Conservation (phyloP, 1,284 basidiomycete genomes). For the Apiotrichum siamense region DNA sequence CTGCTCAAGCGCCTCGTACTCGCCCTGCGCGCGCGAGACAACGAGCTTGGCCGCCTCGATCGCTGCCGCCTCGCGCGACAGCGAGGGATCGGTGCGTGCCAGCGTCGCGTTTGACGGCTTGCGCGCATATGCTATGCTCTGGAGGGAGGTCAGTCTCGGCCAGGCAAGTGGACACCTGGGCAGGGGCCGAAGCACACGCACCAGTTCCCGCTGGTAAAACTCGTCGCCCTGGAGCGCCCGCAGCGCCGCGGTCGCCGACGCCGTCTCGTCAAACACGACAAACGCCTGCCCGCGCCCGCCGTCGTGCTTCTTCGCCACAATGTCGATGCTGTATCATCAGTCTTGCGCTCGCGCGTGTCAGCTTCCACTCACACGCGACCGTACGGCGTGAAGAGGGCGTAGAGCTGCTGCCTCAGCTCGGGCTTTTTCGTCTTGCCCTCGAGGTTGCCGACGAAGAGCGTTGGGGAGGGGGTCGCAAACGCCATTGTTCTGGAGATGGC, state of each 20-base stretch:
- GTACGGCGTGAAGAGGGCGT: slow-evolving; percentile 85
- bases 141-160: slow-evolving; percentile 2
- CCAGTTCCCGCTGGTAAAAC: slow-evolving; percentile 59
- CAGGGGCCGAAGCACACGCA: slow-evolving; percentile 19
- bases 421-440: slow-evolving; percentile 92
- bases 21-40: slow-evolving; percentile 48
- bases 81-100: slow-evolving; percentile 51
- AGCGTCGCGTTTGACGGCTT: slow-evolving; percentile 74
- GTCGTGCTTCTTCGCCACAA: slow-evolving; percentile 76
- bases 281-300: slow-evolving; percentile 95
- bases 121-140: slow-evolving; percentile 72
- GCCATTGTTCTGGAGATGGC: slow-evolving; percentile 28
- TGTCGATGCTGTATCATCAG: slow-evolving; percentile 57
- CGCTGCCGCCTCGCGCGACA: slow-evolving; percentile 56
- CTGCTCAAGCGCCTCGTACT: slow-evolving; percentile 56
- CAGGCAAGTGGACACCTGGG: too few relatives aligned
- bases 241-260: slow-evolving; percentile 82
- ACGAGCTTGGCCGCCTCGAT: slow-evolving; percentile 44
- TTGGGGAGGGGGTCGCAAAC: slow-evolving; percentile 64
- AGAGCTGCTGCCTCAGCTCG: slow-evolving; percentile 78
- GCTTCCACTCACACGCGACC: slow-evolving; percentile 69
- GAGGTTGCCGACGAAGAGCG: slow-evolving; percentile 91
- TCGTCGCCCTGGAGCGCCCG: slow-evolving; percentile 81
- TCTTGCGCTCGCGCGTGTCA: background rate
- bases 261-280: slow-evolving; percentile 85